phyloP scores from a whole-genome alignment of 176 grass and related monocot species.

The Echinochloa phyllopogon region DNA sequence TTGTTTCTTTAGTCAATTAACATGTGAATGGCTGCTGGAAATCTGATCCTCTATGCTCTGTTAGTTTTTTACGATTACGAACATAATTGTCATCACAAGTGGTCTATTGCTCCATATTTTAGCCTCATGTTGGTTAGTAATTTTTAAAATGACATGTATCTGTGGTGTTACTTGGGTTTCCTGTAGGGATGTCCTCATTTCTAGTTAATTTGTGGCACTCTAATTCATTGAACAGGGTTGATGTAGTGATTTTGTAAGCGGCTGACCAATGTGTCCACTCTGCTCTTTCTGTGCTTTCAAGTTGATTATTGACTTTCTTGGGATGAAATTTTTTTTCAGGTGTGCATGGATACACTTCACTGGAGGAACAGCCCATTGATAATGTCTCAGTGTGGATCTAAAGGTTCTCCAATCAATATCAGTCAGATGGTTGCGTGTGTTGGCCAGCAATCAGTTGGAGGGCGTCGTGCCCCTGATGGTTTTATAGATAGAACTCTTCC shows the following conservation, averaged over 20 bases:
- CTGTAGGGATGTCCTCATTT: slow-evolving; percentile 22
- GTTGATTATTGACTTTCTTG: slow-evolving; percentile 6
- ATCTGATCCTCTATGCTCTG: neutral
- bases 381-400: slow-evolving; percentile 98
- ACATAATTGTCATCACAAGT: neutral
- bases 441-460: slow-evolving; percentile 97
- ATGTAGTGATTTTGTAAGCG: slow-evolving; percentile 29
- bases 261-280: slow-evolving; percentile 14
- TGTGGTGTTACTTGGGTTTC: slow-evolving; percentile 1
- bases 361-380: slow-evolving; percentile 98
- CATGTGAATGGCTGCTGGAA: neutral
- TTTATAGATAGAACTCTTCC: slow-evolving; percentile 97
- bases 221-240: slow-evolving; percentile 24
- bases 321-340: slow-evolving; percentile 53
- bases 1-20: slow-evolving; percentile 22
- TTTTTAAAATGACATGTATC: slow-evolving; percentile 11
- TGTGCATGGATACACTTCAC: slow-evolving; percentile 81
- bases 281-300: slow-evolving; percentile 26
- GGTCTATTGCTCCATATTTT: neutral
- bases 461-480: slow-evolving; percentile 84
- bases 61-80: slow-evolving; percentile 35
- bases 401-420: slow-evolving; percentile 98
- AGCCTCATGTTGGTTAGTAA: slow-evolving; percentile 6
- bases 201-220: neutral
- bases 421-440: slow-evolving; percentile 99